These are phyloP conservation scores for Colletotrichum filicis DNA, from an alignment of 2,329 filamentous ascomycete species.

Conservation along the genomic window DNA sequence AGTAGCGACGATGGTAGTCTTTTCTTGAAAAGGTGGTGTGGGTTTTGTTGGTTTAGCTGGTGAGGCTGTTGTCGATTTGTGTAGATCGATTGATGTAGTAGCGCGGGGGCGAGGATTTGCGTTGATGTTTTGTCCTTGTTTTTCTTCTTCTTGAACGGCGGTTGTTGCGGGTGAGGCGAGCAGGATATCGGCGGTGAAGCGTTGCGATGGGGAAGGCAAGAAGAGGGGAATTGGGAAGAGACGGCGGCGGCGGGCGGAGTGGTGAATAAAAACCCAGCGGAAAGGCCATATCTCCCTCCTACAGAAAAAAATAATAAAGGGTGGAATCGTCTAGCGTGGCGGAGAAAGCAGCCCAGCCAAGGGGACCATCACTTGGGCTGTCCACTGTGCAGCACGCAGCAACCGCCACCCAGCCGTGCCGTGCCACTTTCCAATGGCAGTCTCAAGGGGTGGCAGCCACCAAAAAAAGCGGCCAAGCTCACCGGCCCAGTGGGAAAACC, in stretches of 20 bases:
- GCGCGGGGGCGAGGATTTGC: background rate
- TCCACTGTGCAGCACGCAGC: background rate
- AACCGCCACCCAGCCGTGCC: background rate
- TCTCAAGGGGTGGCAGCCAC: background rate
- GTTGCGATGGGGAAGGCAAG: conserved; percentile 14
- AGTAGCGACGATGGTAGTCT: background rate
- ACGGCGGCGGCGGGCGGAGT: background rate
- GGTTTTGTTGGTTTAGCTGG: background rate
- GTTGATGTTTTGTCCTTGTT: background rate
- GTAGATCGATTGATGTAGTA: conserved; percentile 10
- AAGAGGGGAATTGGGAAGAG: background rate
- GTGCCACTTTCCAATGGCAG: background rate
- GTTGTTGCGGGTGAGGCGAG: conserved; percentile 16
- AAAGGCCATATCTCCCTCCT: background rate
- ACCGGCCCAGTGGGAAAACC: background rate
- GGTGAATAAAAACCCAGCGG: conserved; percentile 22
- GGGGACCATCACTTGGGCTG: background rate
- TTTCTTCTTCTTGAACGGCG: background rate
- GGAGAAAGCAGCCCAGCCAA: conserved; percentile 10
- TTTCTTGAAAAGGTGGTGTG: background rate
- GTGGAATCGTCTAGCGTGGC: conserved; percentile 31
- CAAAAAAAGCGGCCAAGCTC: background rate
- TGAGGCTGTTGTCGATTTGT: conserved; percentile 6
- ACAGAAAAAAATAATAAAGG: background rate
- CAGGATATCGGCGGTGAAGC: conserved; percentile 28